phyloP scores from a whole-genome alignment of 208 protist genomes.

The Herpetomonas samuelpessoai region DNA sequence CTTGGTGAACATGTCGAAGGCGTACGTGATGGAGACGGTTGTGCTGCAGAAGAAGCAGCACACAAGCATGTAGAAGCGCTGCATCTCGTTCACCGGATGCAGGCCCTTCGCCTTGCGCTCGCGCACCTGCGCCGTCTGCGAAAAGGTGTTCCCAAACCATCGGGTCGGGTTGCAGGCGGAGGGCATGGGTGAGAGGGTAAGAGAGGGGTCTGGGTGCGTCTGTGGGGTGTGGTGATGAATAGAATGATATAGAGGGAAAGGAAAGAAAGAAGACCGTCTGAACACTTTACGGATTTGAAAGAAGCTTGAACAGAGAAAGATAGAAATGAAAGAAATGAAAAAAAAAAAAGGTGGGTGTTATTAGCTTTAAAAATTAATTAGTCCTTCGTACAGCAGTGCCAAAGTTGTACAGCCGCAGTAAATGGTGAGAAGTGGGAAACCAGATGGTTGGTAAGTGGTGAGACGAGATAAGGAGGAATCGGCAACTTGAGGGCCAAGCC shows the following conservation, averaged over 20 bases:
- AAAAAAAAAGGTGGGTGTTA: not conserved
- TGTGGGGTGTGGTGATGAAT: not conserved
- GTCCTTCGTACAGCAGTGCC: not conserved
- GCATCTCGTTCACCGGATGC: constrained; percentile 56
- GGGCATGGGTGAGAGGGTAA: too few species aligned
- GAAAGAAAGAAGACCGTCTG: constrained; percentile 3
- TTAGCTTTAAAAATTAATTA: constrained; percentile 10
- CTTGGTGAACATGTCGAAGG: constrained; percentile 61
- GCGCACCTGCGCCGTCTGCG: constrained; percentile 32
- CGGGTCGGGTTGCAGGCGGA: too few species aligned
- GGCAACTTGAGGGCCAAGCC: too few species aligned
- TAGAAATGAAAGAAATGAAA: not conserved
- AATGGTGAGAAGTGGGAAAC: too few species aligned
- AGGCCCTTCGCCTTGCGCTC: constrained; percentile 29
- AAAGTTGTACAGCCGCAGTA: too few species aligned
- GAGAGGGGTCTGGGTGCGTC: too few species aligned
- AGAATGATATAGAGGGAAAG: not conserved
- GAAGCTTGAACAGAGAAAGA: constrained; percentile 3
- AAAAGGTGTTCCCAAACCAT: constrained; percentile 16
- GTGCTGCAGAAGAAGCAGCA: constrained; percentile 64
- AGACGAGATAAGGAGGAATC: too few species aligned
- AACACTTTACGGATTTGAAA: too few species aligned
- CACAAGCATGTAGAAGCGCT: constrained; percentile 52
- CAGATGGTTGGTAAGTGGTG: too few species aligned
- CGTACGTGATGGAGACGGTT: constrained; percentile 58